Percentiles rank a stretch among this genome's conserved stretches.
phyloP scores from a whole-genome alignment of 345 rosid genomes.

The Mallotus nudiflorus region DNA sequence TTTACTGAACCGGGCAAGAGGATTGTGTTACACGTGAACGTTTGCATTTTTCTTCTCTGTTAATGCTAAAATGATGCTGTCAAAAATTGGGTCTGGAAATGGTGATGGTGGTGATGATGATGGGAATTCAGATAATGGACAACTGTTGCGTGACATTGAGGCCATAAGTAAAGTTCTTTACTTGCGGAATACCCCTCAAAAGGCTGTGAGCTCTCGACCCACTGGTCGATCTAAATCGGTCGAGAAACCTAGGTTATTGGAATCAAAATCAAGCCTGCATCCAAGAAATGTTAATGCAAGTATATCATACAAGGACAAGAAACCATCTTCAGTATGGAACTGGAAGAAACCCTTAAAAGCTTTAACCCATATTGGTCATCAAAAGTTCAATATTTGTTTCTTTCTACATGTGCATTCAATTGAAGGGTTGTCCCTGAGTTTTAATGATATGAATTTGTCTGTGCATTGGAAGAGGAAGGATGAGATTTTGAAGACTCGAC shows the following conservation, averaged over 20 bases:
- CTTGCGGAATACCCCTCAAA: slow-evolving; percentile 42
- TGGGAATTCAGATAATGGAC: slow-evolving; percentile 42
- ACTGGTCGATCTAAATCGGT: slow-evolving; percentile 44
- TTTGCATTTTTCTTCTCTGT: not conserved
- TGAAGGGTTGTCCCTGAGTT: slow-evolving; percentile 59
- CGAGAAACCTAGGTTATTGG: slow-evolving; percentile 32
- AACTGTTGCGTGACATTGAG: slow-evolving; percentile 74
- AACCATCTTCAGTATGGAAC: slow-evolving; percentile 49
- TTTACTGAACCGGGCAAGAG: slow-evolving; percentile 16
- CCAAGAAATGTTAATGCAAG: slow-evolving; percentile 22
- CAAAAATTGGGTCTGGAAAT: slow-evolving; percentile 33
- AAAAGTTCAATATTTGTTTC: slow-evolving; percentile 61
- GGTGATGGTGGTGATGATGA: slow-evolving; percentile 22
- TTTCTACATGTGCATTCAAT: slow-evolving; percentile 75
- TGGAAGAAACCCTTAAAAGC: slow-evolving; percentile 89
- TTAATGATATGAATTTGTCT: slow-evolving; percentile 47
- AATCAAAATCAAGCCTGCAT: slow-evolving; percentile 32
- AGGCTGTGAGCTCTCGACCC: slow-evolving; percentile 40
- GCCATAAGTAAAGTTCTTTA: slow-evolving; percentile 73
- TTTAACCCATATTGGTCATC: slow-evolving; percentile 56
- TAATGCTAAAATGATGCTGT: slow-evolving; percentile 42
- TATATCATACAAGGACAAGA: slow-evolving; percentile 42
- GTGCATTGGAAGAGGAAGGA: slow-evolving; percentile 76
- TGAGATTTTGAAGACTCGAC: slow-evolving; percentile 47
- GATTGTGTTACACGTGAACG: slow-evolving; percentile 19